Conservation (phyloP, 768 basidiomycete species). For the Russula foetens region DNA sequence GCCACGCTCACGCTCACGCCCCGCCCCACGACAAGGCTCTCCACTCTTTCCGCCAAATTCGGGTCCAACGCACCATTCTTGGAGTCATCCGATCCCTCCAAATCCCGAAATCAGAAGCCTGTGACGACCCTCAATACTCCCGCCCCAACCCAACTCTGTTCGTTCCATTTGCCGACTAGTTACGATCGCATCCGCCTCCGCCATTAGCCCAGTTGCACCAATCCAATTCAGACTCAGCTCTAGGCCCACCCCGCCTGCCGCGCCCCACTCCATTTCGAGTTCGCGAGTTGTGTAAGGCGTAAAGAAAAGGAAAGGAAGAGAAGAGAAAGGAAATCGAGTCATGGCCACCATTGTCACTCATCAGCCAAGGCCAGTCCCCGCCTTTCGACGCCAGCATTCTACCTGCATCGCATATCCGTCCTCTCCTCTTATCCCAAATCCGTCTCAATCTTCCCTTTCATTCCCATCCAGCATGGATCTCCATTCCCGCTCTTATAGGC, state of each 20-base stretch:
- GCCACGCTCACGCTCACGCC: neutral
- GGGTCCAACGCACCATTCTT: too few relatives aligned
- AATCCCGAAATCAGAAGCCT: neutral
- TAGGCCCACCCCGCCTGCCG: neutral
- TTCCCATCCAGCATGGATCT: slow-evolving; percentile 12
- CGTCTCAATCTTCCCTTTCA: slow-evolving; percentile 14
- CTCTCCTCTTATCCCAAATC: slow-evolving; percentile 6
- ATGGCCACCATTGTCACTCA: slow-evolving; percentile 13
- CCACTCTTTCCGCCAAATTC: too few relatives aligned
- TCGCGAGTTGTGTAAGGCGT: neutral
- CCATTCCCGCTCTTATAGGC: slow-evolving; percentile 16
- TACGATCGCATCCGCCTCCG: slow-evolving; percentile 17
- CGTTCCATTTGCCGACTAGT: slow-evolving; percentile 14
- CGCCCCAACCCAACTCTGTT: neutral
- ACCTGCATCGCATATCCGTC: slow-evolving; percentile 7
- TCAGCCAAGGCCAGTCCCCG: slow-evolving; percentile 14
- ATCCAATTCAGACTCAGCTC: slow-evolving; percentile 15
- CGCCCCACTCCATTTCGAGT: neutral
- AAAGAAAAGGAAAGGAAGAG: neutral
- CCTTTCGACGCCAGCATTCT: slow-evolving; percentile 15
- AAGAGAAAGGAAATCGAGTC: neutral
- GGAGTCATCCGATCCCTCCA: neutral
- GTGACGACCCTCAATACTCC: slow-evolving; percentile 8
- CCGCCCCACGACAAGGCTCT: neutral
- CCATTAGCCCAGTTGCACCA: neutral